These are phyloP conservation scores for Diutina sp. DNA, from an alignment of 1,139 yeast genomes.

Conservation along the genomic window DNA sequence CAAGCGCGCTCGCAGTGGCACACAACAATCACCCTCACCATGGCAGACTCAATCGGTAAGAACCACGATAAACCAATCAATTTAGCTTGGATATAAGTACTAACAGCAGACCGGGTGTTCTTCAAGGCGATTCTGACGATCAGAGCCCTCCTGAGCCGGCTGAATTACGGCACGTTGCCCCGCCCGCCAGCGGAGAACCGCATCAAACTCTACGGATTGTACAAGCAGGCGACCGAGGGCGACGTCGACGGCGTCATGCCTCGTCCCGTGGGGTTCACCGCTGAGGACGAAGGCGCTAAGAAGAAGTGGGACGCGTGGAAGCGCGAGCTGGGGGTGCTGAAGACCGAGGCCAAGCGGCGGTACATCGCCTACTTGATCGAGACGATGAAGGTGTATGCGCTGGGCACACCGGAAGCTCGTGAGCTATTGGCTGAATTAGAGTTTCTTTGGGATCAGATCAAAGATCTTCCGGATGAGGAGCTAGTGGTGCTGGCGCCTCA, in stretches of 20 bases:
- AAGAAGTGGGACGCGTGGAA: slow-evolving; percentile 87
- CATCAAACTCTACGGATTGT: slow-evolving; percentile 62
- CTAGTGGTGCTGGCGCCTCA: slow-evolving; percentile 5
- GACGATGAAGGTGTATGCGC: slow-evolving; percentile 62
- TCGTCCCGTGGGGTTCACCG: slow-evolving; percentile 46
- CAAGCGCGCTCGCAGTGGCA: background rate
- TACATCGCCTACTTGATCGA: slow-evolving; percentile 59
- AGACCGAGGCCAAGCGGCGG: slow-evolving; percentile 60
- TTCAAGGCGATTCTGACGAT: slow-evolving; percentile 74
- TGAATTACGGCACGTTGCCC: slow-evolving; percentile 59
- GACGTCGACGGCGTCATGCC: slow-evolving; percentile 58
- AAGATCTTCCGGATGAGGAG: slow-evolving; percentile 25
- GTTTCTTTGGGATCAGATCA: slow-evolving; percentile 64
- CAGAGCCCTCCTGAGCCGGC: slow-evolving; percentile 55
- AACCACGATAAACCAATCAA: too few relatives aligned
- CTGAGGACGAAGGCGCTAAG: slow-evolving; percentile 56
- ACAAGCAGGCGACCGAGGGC: slow-evolving; percentile 85
- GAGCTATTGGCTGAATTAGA: slow-evolving; percentile 57
- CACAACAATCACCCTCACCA: slow-evolving; percentile 5
- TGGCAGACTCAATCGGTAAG: slow-evolving; percentile 38
- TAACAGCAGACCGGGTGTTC: slow-evolving; percentile 51
- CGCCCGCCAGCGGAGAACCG: slow-evolving; percentile 71
- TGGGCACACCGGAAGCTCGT: slow-evolving; percentile 55
- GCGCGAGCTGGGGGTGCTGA: slow-evolving; percentile 54
- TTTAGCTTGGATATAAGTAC: background rate